Conservation (phyloP, 1,284 basidiomycete species). For the Tranzscheliella williamsii region DNA sequence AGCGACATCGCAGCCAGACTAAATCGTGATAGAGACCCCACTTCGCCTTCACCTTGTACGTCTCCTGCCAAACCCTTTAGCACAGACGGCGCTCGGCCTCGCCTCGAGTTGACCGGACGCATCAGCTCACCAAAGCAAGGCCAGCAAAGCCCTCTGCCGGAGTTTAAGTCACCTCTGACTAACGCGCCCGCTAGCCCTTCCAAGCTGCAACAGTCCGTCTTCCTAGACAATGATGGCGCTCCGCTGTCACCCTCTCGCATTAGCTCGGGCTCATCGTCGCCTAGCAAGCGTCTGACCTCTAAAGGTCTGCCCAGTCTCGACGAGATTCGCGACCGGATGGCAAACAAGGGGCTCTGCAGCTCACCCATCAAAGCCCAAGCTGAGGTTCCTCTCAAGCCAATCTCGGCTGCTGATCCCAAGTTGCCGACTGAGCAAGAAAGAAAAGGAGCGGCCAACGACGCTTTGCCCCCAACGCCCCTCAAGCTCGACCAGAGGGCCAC, state of each 20-base stretch:
- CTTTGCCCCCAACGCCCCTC: not conserved
- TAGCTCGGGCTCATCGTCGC: constrained; percentile 9
- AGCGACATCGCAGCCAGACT: constrained; percentile 46
- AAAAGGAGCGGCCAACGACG: not conserved
- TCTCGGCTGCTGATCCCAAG: not conserved
- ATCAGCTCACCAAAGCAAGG: constrained; percentile 21
- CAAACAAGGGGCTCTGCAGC: constrained; percentile 21
- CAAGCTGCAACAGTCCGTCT: not conserved
- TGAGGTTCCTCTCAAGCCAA: not conserved
- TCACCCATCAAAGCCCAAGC: constrained; percentile 1
- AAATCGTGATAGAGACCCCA: constrained; percentile 12
- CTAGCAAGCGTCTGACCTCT: constrained; percentile 19
- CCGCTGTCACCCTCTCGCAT: constrained; percentile 2
- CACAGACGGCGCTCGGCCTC: constrained; percentile 1
- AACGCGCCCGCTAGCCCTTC: not conserved
- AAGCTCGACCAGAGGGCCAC: not conserved
- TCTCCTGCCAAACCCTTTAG: constrained; percentile 14
- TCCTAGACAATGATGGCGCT: not conserved
- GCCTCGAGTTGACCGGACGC: constrained; percentile 34
- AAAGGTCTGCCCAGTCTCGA: constrained; percentile 51
- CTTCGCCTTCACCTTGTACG: not conserved
- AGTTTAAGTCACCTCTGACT: no score
- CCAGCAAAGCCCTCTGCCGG: not conserved
- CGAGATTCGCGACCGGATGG: constrained; percentile 53
- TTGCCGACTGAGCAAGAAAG: not conserved